A percentile compares a stretch with the other conserved stretches of the same genome.
Evolutionary conservation across 75 land plant genomes (phyloP).

Genomic region (Sequoia sempervirens): DNA sequence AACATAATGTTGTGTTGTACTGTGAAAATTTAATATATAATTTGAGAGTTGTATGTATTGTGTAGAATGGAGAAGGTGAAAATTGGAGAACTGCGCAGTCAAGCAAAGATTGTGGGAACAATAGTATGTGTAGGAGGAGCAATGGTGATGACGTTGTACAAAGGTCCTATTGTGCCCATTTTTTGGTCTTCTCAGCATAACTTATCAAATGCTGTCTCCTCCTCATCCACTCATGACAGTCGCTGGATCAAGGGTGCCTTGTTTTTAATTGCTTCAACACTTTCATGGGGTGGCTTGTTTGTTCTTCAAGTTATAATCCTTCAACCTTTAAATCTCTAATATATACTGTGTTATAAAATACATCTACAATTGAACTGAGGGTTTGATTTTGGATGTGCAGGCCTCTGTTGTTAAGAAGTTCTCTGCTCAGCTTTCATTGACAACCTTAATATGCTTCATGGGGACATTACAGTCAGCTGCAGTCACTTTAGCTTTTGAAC

Average conservation of each 20-base stretch:
- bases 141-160: slow-evolving; percentile 45
- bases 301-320: slow-evolving; percentile 24
- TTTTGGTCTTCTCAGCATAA: slow-evolving; percentile 11
- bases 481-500: slow-evolving; percentile 50
- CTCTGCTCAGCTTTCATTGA: slow-evolving; percentile 40
- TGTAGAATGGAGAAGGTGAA: slow-evolving; percentile 30
- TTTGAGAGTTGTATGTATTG: not conserved
- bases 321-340: too few species aligned
- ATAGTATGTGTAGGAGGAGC: slow-evolving; percentile 40
- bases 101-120: slow-evolving; percentile 39
- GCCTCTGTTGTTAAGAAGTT: slow-evolving; percentile 28
- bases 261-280: slow-evolving; percentile 9
- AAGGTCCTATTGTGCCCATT: slow-evolving; percentile 33
- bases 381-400: slow-evolving; percentile 12
- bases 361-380: too few species aligned
- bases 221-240: not conserved
- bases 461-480: slow-evolving; percentile 52
- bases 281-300: slow-evolving; percentile 26
- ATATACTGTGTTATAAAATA: too few species aligned
- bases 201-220: not conserved
- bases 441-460: slow-evolving; percentile 41
- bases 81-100: slow-evolving; percentile 21
- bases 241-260: slow-evolving; percentile 32
- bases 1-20: too few species aligned
- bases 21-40: too few species aligned